Evolutionary conservation across 169 alveolate species (phyloP), one percentile per base, ranked within the genome.

Genomic region (Cryptosporidium ryanae): DNA sequence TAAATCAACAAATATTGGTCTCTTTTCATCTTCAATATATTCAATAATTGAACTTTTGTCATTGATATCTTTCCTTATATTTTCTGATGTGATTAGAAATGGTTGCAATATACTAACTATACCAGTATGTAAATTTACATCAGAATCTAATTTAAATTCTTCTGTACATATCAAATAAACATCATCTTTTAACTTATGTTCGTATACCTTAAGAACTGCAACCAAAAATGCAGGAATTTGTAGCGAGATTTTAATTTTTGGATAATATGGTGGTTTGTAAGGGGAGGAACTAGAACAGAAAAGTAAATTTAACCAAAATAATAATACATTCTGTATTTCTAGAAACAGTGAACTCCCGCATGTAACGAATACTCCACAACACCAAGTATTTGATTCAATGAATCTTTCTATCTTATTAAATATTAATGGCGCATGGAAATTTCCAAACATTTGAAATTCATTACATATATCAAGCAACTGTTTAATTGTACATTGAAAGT

Each of bases 381-480:
- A 76, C 87, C 87, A 76, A 59, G 25, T 34, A 59, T 43, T 76
- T 27, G 87, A 32, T 27, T 61, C 87, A 18, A 76, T 76, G 21
- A 32, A 31, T 59, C 34, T 55, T 38, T 76, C 87, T 10, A 76
- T 61, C 21, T 76, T 61, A 38, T 43, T 27, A 59, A 76, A 59
- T 12, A 76, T 59, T n/a, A 32, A 38, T 15, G 87, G 87, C 10
- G 44, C 46, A 49, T 76, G 87, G 59, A 59, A 76, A 46, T 27
- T 32, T 17, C 87, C 87, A 55, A 76, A 38, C 1, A 48, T 29
- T 21, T 76, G 87, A 61, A 76, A 76, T 59, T 59, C 87, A 76
- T 59, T 76, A 59, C 87, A 76, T 10, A 76, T 76, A 25, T 15
- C 29, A 17, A 76, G 15, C 43, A 76, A 55, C 38, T 76, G 71